These are phyloP conservation scores for Volvox reticuliferus DNA, from an alignment of 139 green algal species.

Conservation along the genomic window DNA sequence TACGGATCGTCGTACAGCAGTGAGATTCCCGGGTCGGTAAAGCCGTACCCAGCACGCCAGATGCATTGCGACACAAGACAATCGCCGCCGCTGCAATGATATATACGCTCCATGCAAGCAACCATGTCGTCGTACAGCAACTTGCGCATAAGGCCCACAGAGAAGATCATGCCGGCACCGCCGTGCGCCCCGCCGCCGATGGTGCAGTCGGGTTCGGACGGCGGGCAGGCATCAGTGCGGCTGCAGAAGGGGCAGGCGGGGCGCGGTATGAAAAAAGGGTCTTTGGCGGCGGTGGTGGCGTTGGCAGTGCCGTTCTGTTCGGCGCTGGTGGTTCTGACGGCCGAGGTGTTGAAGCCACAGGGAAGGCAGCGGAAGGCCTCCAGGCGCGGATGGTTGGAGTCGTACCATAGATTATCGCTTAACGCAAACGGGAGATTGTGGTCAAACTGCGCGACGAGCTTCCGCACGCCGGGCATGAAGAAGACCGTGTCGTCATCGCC, in stretches of 20 bases:
- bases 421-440: conserved; percentile 28
- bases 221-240: conserved; percentile 1
- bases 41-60: conserved; percentile 8
- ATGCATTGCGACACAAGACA: conserved; percentile 34
- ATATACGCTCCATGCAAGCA: neutral
- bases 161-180: conserved; percentile 41
- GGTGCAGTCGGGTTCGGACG: neutral
- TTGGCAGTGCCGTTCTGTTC: neutral
- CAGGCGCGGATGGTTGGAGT: conserved; percentile 1
- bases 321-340: neutral
- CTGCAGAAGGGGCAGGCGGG: conserved; percentile 45
- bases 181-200: conserved; percentile 28
- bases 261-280: neutral
- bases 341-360: conserved; percentile 33
- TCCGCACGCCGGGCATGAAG: conserved; percentile 21
- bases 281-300: neutral
- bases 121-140: neutral
- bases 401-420: conserved; percentile 40
- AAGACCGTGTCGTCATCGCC: conserved; percentile 39
- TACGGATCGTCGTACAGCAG: conserved; percentile 4
- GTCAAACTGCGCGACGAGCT: conserved; percentile 29
- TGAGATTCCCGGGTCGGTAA: conserved; percentile 22
- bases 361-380: conserved; percentile 34
- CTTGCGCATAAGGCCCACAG: conserved; percentile 25
- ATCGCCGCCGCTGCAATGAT: conserved; percentile 34